Conservation (phyloP, 495 filamentous ascomycete genomes). For the Sordaria brevicollis region DNA sequence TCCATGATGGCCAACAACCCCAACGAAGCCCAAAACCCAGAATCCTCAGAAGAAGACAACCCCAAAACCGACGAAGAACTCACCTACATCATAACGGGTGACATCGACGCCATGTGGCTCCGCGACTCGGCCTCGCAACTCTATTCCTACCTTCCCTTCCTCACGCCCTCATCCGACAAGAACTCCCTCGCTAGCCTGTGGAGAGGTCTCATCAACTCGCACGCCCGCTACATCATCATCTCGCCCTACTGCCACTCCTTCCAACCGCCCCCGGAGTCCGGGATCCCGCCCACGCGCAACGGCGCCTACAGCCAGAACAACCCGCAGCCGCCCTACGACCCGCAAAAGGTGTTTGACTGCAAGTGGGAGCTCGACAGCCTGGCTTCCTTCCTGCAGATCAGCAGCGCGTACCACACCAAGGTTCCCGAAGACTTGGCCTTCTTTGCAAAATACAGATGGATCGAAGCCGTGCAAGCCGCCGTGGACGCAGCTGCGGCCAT, state of each 20-base stretch:
- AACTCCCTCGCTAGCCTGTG: slow-evolving; percentile 50
- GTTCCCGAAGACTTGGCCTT: slow-evolving; percentile 43
- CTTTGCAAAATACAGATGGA: slow-evolving; percentile 52
- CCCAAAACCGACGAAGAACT: slow-evolving; percentile 46
- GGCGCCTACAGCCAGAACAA: slow-evolving; percentile 36
- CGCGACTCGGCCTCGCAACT: slow-evolving; percentile 54
- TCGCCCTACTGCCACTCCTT: slow-evolving; percentile 53
- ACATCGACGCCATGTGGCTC: slow-evolving; percentile 60
- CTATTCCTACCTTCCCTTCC: slow-evolving; percentile 46
- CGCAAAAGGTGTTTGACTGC: slow-evolving; percentile 47
- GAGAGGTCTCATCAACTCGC: slow-evolving; percentile 49
- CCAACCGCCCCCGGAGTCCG: slow-evolving; percentile 47
- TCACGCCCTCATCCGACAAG: slow-evolving; percentile 38
- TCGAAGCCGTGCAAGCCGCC: slow-evolving; percentile 43
- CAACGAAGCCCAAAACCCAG: slow-evolving; percentile 7
- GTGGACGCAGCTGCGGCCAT: slow-evolving; percentile 49
- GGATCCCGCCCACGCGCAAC: slow-evolving; percentile 37
- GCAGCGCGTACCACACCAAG: slow-evolving; percentile 44
- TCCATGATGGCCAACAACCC: not conserved
- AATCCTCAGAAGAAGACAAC: slow-evolving; percentile 12
- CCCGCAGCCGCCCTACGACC: slow-evolving; percentile 39
- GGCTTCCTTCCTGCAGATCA: slow-evolving; percentile 51
- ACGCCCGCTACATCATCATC: slow-evolving; percentile 46
- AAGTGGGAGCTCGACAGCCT: slow-evolving; percentile 56
- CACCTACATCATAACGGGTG: slow-evolving; percentile 53